Evolutionary conservation across 148 eudicot genomes (phyloP).

Genomic region (Amaranthus palmeri): DNA sequence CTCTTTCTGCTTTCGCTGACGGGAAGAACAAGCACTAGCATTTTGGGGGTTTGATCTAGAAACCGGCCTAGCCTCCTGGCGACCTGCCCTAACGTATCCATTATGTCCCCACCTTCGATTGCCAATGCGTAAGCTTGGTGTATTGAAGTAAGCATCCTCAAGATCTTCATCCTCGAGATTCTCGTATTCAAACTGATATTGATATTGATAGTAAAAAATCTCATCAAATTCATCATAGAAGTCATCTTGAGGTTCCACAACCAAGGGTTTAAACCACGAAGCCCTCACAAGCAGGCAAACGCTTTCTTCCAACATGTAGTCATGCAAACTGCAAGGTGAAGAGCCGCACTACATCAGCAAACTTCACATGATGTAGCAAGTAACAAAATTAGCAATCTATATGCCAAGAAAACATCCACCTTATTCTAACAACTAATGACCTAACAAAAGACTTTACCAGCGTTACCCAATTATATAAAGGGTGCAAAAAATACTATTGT

Average conservation of each 20-base stretch:
- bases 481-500: too few relatives aligned
- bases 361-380: not conserved
- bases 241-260: conserved; percentile 46
- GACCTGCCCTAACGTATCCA: conserved; percentile 68
- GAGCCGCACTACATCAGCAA: not conserved
- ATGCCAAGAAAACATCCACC: not conserved
- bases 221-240: conserved; percentile 44
- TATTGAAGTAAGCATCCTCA: conserved; percentile 47
- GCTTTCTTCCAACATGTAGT: conserved; percentile 80
- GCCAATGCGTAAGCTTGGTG: conserved; percentile 58
- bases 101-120: conserved; percentile 88
- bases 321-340: conserved; percentile 58
- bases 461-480: too few relatives aligned
- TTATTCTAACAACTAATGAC: not conserved
- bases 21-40: conserved; percentile 53
- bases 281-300: conserved; percentile 81
- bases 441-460: too few relatives aligned
- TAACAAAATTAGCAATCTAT: not conserved
- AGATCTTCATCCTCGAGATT: conserved; percentile 49
- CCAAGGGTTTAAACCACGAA: conserved; percentile 73
- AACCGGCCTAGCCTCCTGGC: conserved; percentile 78
- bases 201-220: conserved; percentile 35
- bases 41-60: conserved; percentile 32
- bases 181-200: conserved; percentile 40
- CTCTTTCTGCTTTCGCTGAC: conserved; percentile 65